Evolutionary conservation across 2,329 filamentous ascomycete genomes (phyloP), one percentile per base, ranked within the genome.

Genomic region (Onygena corvina): DNA sequence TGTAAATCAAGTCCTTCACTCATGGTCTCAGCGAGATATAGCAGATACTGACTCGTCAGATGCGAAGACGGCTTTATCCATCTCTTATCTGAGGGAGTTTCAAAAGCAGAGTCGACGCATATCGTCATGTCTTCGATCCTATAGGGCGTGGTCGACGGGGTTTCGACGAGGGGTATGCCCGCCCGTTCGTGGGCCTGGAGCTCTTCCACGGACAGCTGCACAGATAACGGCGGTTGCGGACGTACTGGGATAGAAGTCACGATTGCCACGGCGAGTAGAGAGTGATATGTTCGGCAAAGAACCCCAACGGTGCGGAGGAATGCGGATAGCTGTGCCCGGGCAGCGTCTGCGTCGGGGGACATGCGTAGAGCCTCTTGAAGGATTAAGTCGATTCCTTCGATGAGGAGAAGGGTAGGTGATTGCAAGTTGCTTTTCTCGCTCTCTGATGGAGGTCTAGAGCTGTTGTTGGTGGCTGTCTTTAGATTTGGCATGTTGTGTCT

Each of bases 1-100:
- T 70, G 67, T 1, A 56, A 58, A 58, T 70, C 67, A 34, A 67
- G 61, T 0, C 65, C 65, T 47, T 67, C 63, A 47, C 68, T 66
- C 12, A 69, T 30, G 1, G 62, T 62, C 40, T 59, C 60, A 55
- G 63, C 61, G 16, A 68, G 52, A 5, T 66, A 52, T 30, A 57
- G 66, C 4, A 60, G 57, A 23, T 64, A 14, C 46, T 27, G 31
- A 8, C 11, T 23, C n/a, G 20, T 11, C 6, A 20, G 38, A n/a
- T 42, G 27, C 27, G 38, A 23, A 42, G 38, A 42, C 8, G 20
- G 21, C 8, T 2, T 42, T 14, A 42, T 42, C 38, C 25, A 27
- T 7, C 21, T 20, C 12, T n/a, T 11, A n/a, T 42, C 38, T 3
- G 9, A 12, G 23, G 16, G 14, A 12, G 31, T 8, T 5, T 21